A percentile compares a stretch with the other conserved stretches of the same genome.
Conservation (phyloP, 2,329 filamentous ascomycete species). For the Penicillium sp. region DNA sequence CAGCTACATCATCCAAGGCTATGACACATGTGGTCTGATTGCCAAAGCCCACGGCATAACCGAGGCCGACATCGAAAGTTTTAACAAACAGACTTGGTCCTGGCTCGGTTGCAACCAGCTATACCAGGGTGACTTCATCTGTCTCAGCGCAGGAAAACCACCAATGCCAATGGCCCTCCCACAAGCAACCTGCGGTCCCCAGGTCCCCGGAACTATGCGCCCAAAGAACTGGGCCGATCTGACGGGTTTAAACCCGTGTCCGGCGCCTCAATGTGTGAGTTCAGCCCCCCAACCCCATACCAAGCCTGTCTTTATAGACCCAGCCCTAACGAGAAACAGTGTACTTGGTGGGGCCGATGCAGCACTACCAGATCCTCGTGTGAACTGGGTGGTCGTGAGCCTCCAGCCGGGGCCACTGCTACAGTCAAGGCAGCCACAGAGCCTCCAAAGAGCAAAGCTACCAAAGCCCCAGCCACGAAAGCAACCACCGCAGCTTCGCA, state of each 20-base stretch:
- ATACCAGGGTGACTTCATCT: conserved; percentile 35
- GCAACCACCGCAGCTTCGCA: too few relatives aligned
- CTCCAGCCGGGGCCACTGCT: neutral
- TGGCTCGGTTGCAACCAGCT: conserved; percentile 44
- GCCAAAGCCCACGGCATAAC: conserved; percentile 34
- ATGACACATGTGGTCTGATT: conserved; percentile 36
- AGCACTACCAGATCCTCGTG: neutral
- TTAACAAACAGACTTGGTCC: conserved; percentile 49
- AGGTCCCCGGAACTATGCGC: conserved; percentile 38
- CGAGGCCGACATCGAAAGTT: conserved; percentile 36
- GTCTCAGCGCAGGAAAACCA: conserved; percentile 42
- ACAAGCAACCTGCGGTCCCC: conserved; percentile 49
- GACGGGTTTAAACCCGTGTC: neutral
- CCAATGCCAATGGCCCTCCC: conserved; percentile 42
- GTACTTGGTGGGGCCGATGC: conserved; percentile 4
- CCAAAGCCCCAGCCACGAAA: too few relatives aligned
- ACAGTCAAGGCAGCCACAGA: conserved; percentile 2
- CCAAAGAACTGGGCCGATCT: conserved; percentile 1
- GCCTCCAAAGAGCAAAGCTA: neutral
- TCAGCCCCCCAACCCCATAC: neutral
- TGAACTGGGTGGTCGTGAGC: neutral
- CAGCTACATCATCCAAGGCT: conserved; percentile 33
- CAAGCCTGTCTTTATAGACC: neutral
- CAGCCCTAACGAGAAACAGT: neutral
- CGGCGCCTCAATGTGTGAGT: neutral